Evolutionary conservation across 257 asterid species (phyloP).

Genomic region (Penstemon davidsonii): DNA sequence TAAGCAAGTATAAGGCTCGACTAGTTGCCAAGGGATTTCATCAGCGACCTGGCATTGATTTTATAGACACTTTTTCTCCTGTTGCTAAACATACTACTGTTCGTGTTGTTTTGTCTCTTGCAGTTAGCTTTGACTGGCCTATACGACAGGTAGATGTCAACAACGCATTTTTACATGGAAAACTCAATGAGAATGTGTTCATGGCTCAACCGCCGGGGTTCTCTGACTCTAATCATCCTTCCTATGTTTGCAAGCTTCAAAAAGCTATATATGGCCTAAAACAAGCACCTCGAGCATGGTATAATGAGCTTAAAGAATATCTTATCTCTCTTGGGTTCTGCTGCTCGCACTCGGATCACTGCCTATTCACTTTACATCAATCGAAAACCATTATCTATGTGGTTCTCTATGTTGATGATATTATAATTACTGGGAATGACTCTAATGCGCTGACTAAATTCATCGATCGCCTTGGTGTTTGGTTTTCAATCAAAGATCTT

Average conservation of each 20-base stretch:
- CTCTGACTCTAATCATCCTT: not conserved
- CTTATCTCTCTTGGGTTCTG: not conserved
- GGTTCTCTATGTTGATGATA: not conserved
- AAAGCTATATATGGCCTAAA: not conserved
- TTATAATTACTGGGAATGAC: not conserved
- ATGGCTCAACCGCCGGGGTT: constrained; percentile 2
- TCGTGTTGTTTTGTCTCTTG: not conserved
- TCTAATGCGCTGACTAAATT: not conserved
- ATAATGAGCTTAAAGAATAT: not conserved
- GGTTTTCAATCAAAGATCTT: not conserved
- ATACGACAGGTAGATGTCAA: not conserved
- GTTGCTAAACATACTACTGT: not conserved
- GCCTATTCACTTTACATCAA: not conserved
- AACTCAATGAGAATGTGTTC: not conserved
- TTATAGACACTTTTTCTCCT: not conserved
- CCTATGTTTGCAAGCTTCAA: not conserved
- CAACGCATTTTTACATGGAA: not conserved
- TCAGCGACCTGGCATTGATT: not conserved
- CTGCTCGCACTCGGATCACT: not conserved
- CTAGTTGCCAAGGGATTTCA: constrained; percentile 1
- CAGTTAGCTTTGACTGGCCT: not conserved
- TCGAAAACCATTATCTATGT: not conserved
- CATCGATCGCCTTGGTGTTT: not conserved
- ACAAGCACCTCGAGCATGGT: not conserved
- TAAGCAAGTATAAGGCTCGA: not conserved